Percentiles rank a stretch among this genome's conserved stretches.
phyloP scores from a whole-genome alignment of 805 yeast species.

The Vanderwaltozyma verrucispora region DNA sequence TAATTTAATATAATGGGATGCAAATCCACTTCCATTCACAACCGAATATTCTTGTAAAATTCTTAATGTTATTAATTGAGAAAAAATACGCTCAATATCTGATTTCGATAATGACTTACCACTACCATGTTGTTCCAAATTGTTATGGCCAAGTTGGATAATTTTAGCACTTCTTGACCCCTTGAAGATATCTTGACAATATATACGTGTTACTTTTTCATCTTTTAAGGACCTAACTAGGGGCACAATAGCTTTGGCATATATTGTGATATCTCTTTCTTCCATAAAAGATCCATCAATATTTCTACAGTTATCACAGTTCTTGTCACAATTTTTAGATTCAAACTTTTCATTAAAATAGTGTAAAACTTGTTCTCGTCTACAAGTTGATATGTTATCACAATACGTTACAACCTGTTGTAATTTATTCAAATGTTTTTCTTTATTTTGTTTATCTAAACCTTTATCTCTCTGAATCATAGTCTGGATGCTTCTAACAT shows the following conservation, averaged over 20 bases:
- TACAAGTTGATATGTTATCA: constrained; percentile 83
- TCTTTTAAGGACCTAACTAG: constrained; percentile 47
- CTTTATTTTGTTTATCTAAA: constrained; percentile 52
- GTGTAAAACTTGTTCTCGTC: constrained; percentile 80
- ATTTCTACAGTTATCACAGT: constrained; percentile 78
- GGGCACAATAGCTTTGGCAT: constrained; percentile 48
- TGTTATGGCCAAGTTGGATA: constrained; percentile 50
- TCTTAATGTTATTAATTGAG: constrained; percentile 57
- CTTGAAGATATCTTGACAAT: constrained; percentile 74
- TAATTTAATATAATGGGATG: constrained; percentile 58
- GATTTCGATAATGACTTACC: constrained; percentile 56
- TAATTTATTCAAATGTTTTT: constrained; percentile 67
- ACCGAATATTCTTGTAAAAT: constrained; percentile 62
- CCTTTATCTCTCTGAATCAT: constrained; percentile 73
- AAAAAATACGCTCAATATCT: constrained; percentile 74
- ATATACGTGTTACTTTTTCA: constrained; percentile 61
- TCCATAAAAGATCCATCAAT: constrained; percentile 35
- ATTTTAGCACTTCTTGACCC: constrained; percentile 64
- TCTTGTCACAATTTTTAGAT: constrained; percentile 49
- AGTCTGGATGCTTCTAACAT: constrained; percentile 64
- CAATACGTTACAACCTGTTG: constrained; percentile 86
- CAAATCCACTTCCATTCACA: constrained; percentile 70
- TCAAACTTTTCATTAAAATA: constrained; percentile 84
- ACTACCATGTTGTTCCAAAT: constrained; percentile 50
- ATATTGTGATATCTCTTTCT: constrained; percentile 57